A percentile compares a stretch with the other conserved stretches of the same genome.
Evolutionary conservation across 169 alveolate species (phyloP).

Genomic region (Cryptosporidium viatorum): DNA sequence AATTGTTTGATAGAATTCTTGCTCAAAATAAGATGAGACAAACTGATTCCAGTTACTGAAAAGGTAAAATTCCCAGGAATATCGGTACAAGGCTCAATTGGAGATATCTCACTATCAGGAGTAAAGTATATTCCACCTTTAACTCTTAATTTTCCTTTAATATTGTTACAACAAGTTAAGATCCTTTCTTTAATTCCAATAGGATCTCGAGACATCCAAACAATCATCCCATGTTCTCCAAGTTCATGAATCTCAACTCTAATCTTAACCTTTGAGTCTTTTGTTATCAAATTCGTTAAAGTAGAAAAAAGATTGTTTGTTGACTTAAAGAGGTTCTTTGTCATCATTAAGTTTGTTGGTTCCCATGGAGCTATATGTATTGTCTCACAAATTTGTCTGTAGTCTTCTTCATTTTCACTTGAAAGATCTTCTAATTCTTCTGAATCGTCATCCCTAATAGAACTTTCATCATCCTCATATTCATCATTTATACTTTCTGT

Average conservation of each 20-base stretch:
- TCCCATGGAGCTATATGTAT: conserved; percentile 45
- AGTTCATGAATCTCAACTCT: conserved; percentile 49
- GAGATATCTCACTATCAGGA: conserved; percentile 63
- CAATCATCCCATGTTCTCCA: conserved; percentile 47
- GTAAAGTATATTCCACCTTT: conserved; percentile 73
- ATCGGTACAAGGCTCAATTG: conserved; percentile 71
- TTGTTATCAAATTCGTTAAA: conserved; percentile 7
- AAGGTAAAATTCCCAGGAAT: conserved; percentile 54
- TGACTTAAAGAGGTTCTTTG: conserved; percentile 52
- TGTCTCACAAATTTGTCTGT: conserved; percentile 23
- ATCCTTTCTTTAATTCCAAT: conserved; percentile 26
- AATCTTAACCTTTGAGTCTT: conserved; percentile 10
- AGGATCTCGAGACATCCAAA: conserved; percentile 53
- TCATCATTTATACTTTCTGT: conserved; percentile 5
- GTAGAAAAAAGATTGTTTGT: conserved; percentile 41
- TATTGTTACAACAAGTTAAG: conserved; percentile 4
- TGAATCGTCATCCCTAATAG: conserved; percentile 38
- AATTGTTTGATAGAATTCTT: not conserved
- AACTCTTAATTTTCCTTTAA: conserved; percentile 26
- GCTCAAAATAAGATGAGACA: conserved; percentile 28
- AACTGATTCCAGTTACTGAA: conserved; percentile 44
- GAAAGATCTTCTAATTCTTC: conserved; percentile 63
- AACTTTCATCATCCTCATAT: conserved; percentile 42
- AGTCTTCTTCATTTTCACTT: conserved; percentile 65
- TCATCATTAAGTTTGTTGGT: conserved; percentile 58